Conservation (phyloP, 495 filamentous ascomycete genomes). For the Neurospora discreta region DNA sequence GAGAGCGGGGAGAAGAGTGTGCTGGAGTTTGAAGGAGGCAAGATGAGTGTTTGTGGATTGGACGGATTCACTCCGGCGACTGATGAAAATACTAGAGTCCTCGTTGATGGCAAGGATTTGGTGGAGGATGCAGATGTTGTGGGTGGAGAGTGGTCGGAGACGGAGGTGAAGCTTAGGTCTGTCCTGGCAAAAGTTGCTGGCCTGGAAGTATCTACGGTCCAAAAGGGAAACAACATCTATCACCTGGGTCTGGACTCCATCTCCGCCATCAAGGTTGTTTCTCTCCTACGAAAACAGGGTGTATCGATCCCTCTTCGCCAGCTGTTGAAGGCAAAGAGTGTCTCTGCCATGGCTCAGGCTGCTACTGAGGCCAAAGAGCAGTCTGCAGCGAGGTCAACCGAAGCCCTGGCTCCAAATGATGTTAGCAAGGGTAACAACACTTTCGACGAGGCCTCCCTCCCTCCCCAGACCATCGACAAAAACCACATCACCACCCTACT, state of each 20-base stretch:
- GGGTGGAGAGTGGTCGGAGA: conserved; percentile 28
- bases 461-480: neutral
- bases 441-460: neutral
- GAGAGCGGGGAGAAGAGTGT: neutral
- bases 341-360: conserved; percentile 40
- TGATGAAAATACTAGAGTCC: neutral
- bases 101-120: neutral
- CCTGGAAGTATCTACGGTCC: conserved; percentile 48
- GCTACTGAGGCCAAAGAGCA: neutral
- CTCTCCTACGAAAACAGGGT: conserved; percentile 49
- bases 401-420: neutral
- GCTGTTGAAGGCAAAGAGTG: conserved; percentile 51
- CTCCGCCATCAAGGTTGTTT: conserved; percentile 64
- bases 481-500: neutral
- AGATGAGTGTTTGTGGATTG: neutral
- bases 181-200: conserved; percentile 55
- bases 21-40: neutral
- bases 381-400: neutral
- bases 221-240: conserved; percentile 58
- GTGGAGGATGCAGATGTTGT: neutral
- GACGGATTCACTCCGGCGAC: neutral
- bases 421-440: neutral
- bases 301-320: conserved; percentile 52
- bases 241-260: conserved; percentile 86
- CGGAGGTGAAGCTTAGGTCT: conserved; percentile 44